Evolutionary conservation across 768 basidiomycete genomes (phyloP).

Genomic region (Serendipita sp.): DNA sequence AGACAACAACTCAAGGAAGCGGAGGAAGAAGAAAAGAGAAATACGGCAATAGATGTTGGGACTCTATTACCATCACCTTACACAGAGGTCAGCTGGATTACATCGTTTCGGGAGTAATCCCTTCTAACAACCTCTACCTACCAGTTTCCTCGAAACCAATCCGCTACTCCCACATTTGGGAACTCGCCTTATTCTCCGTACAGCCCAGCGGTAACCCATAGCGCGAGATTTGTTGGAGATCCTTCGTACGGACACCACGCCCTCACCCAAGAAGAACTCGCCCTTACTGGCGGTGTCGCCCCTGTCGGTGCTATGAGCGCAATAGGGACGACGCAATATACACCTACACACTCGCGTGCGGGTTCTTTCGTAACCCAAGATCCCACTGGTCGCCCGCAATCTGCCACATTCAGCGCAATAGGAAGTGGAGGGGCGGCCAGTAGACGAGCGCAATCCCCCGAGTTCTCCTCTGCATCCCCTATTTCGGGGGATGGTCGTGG

Average conservation of each 20-base stretch:
- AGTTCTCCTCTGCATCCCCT: background rate
- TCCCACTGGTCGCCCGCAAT: background rate
- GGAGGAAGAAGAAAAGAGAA: slow-evolving; percentile 3
- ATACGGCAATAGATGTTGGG: background rate
- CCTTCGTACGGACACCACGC: background rate
- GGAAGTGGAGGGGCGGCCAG: background rate
- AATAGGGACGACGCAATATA: background rate
- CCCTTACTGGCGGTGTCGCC: background rate
- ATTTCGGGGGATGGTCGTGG: background rate
- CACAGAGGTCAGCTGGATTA: background rate
- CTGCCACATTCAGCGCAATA: background rate
- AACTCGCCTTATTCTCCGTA: background rate
- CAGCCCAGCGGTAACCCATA: background rate
- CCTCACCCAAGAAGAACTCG: background rate
- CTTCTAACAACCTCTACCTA: background rate
- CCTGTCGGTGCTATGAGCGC: too few relatives aligned
- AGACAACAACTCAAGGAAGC: background rate
- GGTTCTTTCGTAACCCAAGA: background rate
- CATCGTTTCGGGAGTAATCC: background rate
- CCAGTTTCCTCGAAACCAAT: background rate
- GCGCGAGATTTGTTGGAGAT: background rate
- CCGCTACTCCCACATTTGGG: background rate
- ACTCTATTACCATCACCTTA: background rate
- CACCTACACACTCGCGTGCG: background rate
- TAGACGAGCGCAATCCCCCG: background rate